These are phyloP conservation scores for Fonsecaea multimorphosa DNA, from an alignment of 2,329 filamentous ascomycete species.

Conservation along the genomic window DNA sequence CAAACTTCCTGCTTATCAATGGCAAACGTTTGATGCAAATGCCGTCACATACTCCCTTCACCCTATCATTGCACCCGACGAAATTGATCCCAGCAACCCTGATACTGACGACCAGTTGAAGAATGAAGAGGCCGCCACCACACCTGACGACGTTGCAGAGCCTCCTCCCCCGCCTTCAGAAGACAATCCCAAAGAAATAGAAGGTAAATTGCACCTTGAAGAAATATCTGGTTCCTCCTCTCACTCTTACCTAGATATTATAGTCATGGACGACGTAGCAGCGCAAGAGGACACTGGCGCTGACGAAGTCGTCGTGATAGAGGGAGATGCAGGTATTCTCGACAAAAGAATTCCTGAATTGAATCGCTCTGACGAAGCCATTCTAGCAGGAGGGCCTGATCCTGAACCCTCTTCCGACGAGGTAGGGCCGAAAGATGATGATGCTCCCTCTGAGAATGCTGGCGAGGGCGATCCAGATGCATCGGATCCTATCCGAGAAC, in stretches of 20 bases:
- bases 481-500: slow-evolving; percentile 8
- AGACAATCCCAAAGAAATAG: slow-evolving; percentile 18
- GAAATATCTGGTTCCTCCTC: neutral
- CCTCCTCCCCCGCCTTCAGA: slow-evolving; percentile 11
- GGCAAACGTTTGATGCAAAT: slow-evolving; percentile 51
- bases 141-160: slow-evolving; percentile 11
- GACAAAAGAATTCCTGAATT: neutral
- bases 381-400: slow-evolving; percentile 24
- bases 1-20: slow-evolving; percentile 50
- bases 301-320: neutral
- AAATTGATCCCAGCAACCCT: slow-evolving; percentile 28
- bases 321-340: slow-evolving; percentile 19
- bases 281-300: neutral
- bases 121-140: slow-evolving; percentile 24
- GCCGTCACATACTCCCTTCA: slow-evolving; percentile 49
- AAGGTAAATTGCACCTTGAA: slow-evolving; percentile 21
- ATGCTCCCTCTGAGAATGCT: slow-evolving; percentile 37
- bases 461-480: slow-evolving; percentile 14
- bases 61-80: slow-evolving; percentile 39
- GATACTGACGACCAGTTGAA: slow-evolving; percentile 36
- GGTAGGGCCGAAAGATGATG: slow-evolving; percentile 37
- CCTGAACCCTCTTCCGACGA: slow-evolving; percentile 39
- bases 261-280: neutral
- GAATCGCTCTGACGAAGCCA: neutral
- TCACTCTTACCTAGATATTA: slow-evolving; percentile 1